Conservation (phyloP, 805 yeast genomes). For the Lipomyces oligophaga region DNA sequence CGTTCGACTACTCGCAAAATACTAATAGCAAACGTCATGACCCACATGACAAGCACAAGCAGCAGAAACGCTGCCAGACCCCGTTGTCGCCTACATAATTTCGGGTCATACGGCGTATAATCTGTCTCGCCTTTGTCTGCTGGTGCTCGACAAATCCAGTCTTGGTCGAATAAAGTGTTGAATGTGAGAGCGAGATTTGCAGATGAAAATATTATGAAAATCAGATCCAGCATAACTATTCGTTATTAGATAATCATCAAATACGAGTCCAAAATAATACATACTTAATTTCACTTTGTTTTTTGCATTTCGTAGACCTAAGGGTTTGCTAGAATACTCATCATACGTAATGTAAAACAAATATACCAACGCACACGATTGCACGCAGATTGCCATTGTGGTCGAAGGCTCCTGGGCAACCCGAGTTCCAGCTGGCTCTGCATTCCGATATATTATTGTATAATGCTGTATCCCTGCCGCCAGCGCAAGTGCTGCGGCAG, state of each 20-base stretch:
- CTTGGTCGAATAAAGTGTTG: conserved; percentile 70
- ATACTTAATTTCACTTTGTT: conserved; percentile 67
- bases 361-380: conserved; percentile 71
- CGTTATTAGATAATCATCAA: conserved; percentile 1
- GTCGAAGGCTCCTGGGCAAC: conserved; percentile 81
- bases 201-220: conserved; percentile 82
- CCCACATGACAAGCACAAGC: conserved; percentile 74
- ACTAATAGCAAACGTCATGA: conserved; percentile 76
- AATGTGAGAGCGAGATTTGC: conserved; percentile 85
- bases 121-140: no score
- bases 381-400: conserved; percentile 86
- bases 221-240: conserved; percentile 65
- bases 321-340: conserved; percentile 86
- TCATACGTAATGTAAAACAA: conserved; percentile 79
- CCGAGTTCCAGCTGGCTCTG: no score
- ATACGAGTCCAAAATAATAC: conserved; percentile 1
- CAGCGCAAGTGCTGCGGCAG: conserved; percentile 65
- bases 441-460: conserved; percentile 25
- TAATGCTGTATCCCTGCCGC: conserved; percentile 55
- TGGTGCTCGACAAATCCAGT: conserved; percentile 67
- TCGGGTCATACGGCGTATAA: conserved; percentile 9
- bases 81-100: conserved; percentile 71
- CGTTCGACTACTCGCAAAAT: conserved; percentile 43
- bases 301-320: conserved; percentile 81
- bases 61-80: conserved; percentile 77